phyloP scores from a whole-genome alignment of 768 basidiomycete species.

The Lentinula detonsa region DNA sequence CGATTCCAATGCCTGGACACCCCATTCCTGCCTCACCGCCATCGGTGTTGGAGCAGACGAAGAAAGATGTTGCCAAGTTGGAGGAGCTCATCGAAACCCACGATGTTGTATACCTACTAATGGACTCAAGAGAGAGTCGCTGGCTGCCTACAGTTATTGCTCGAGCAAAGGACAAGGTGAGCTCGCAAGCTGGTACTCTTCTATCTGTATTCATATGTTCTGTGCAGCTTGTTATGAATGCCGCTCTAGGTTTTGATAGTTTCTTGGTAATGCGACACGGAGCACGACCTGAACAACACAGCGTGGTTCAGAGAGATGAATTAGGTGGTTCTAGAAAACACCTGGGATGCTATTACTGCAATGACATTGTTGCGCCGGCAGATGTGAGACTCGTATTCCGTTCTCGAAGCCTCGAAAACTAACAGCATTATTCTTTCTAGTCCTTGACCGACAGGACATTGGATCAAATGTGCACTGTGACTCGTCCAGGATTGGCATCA shows the following conservation, averaged over 20 bases:
- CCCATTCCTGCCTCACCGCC: slow-evolving; percentile 57
- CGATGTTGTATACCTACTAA: slow-evolving; percentile 87
- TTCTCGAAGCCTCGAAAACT: neutral
- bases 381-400: slow-evolving; percentile 53
- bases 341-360: slow-evolving; percentile 97
- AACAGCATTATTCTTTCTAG: slow-evolving; percentile 9
- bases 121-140: slow-evolving; percentile 97
- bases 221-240: slow-evolving; percentile 81
- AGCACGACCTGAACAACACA: slow-evolving; percentile 36
- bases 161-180: slow-evolving; percentile 78
- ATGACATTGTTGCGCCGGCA: slow-evolving; percentile 93
- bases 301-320: slow-evolving; percentile 19
- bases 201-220: neutral
- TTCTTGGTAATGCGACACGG: slow-evolving; percentile 98
- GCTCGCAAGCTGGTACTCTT: neutral
- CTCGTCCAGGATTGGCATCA: slow-evolving; percentile 87
- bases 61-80: slow-evolving; percentile 64
- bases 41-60: slow-evolving; percentile 45
- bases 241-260: slow-evolving; percentile 92
- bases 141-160: slow-evolving; percentile 94
- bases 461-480: slow-evolving; percentile 99
- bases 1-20: slow-evolving; percentile 97
- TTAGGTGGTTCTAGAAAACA: slow-evolving; percentile 17
- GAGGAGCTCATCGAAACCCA: slow-evolving; percentile 79
- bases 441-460: slow-evolving; percentile 82